phyloP scores from a whole-genome alignment of 73 alveolate species.

The Paramecium sonneborni region DNA sequence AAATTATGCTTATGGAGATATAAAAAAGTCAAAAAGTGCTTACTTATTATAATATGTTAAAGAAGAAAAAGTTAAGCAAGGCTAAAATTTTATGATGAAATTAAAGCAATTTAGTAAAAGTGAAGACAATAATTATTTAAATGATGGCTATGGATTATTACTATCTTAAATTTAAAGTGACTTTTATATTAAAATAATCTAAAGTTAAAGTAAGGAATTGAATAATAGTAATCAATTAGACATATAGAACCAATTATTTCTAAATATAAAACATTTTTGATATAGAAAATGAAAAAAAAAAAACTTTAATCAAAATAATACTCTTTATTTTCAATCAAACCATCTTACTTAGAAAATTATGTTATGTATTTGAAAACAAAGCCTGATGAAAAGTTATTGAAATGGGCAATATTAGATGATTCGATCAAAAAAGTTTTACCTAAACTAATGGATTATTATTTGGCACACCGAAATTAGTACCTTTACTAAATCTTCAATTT shows the following conservation, averaged over 20 bases:
- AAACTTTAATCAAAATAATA: neutral
- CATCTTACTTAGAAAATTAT: neutral
- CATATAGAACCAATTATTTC: neutral
- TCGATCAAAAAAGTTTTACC: conserved; percentile 9
- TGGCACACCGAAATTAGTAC: neutral
- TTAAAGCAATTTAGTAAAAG: neutral
- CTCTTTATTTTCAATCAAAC: neutral
- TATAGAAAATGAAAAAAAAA: conserved; percentile 26
- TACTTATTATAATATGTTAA: conserved; percentile 79
- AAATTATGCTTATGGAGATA: conserved; percentile 77
- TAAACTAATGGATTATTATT: neutral
- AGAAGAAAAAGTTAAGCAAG: conserved; percentile 46
- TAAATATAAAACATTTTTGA: conserved; percentile 5
- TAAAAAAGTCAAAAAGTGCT: conserved; percentile 66
- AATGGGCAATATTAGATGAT: conserved; percentile 55
- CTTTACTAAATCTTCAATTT: neutral
- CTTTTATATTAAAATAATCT: neutral
- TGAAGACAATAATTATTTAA: neutral
- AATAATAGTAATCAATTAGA: neutral
- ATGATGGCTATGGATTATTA: neutral
- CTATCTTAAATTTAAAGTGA: neutral
- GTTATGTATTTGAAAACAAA: neutral
- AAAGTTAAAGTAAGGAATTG: conserved; percentile 36
- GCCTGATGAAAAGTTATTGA: conserved; percentile 7
- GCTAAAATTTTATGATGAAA: neutral